Percentiles rank a stretch among this genome's conserved stretches.
Evolutionary conservation across 2,329 filamentous ascomycete species (phyloP).

Genomic region (Arthrobotrys entomopaga): DNA sequence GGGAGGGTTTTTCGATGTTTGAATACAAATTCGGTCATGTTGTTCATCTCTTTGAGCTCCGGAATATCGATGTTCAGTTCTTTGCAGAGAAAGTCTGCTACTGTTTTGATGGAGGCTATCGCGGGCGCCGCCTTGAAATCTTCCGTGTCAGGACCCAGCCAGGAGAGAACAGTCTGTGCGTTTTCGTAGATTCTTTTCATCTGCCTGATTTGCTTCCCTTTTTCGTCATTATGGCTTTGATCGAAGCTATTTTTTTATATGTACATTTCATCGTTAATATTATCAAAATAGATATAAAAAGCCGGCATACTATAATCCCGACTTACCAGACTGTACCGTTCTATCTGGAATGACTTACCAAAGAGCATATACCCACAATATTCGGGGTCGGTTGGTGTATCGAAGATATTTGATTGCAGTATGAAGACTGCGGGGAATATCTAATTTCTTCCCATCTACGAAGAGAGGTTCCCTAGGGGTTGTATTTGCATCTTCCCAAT

Average conservation of each 20-base stretch:
- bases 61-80: constrained; percentile 38
- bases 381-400: constrained; percentile 41
- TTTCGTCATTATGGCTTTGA: constrained; percentile 58
- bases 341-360: constrained; percentile 28
- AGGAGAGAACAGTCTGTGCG: constrained; percentile 58
- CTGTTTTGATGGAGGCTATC: constrained; percentile 30
- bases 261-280: neutral
- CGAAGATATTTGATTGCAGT: constrained; percentile 56
- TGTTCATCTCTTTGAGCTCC: constrained; percentile 53
- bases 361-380: constrained; percentile 58
- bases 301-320: too few relatives aligned
- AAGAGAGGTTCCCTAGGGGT: constrained; percentile 41
- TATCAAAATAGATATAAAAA: neutral
- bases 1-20: constrained; percentile 54
- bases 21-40: constrained; percentile 54
- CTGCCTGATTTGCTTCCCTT: constrained; percentile 57
- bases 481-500: constrained; percentile 58
- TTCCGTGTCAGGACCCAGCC: constrained; percentile 57
- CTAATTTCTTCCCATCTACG: constrained; percentile 52
- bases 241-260: constrained; percentile 55
- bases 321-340: neutral
- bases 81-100: constrained; percentile 54
- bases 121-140: constrained; percentile 38
- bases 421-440: constrained; percentile 56
- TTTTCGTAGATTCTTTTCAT: constrained; percentile 60